Conservation (phyloP, 495 filamentous ascomycete genomes). For the Tuber umbilicatum region DNA sequence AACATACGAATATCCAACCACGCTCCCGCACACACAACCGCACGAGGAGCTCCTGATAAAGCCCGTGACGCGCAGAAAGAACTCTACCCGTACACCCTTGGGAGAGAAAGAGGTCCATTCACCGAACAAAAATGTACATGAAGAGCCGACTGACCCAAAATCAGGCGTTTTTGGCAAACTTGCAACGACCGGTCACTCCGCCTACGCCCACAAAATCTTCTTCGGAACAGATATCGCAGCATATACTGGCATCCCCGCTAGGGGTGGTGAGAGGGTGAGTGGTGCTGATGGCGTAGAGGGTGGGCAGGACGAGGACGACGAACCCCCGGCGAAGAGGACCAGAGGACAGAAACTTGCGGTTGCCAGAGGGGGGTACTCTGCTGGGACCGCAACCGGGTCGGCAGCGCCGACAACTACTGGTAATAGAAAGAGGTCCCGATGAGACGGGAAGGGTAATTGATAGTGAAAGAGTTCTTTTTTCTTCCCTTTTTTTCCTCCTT, state of each 20-base stretch:
- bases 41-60: slow-evolving; percentile 62
- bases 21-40: slow-evolving; percentile 66
- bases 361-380: slow-evolving; percentile 24
- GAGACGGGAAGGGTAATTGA: neutral
- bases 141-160: slow-evolving; percentile 9
- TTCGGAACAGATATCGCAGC: slow-evolving; percentile 27
- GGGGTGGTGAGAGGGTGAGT: slow-evolving; percentile 12
- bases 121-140: slow-evolving; percentile 26
- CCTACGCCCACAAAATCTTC: slow-evolving; percentile 23
- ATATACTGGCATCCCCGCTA: slow-evolving; percentile 6
- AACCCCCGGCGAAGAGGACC: slow-evolving; percentile 29
- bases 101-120: slow-evolving; percentile 37
- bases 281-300: neutral
- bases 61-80: slow-evolving; percentile 4
- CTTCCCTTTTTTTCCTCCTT: neutral
- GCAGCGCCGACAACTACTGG: slow-evolving; percentile 4
- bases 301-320: slow-evolving; percentile 17
- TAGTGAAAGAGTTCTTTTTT: slow-evolving; percentile 5
- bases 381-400: neutral
- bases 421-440: slow-evolving; percentile 23
- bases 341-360: slow-evolving; percentile 31
- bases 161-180: neutral
- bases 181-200: slow-evolving; percentile 11
- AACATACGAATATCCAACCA: slow-evolving; percentile 66
- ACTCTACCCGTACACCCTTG: slow-evolving; percentile 23